phyloP scores from a whole-genome alignment of 78 protist species.

The Dictyostelium capitatum region DNA sequence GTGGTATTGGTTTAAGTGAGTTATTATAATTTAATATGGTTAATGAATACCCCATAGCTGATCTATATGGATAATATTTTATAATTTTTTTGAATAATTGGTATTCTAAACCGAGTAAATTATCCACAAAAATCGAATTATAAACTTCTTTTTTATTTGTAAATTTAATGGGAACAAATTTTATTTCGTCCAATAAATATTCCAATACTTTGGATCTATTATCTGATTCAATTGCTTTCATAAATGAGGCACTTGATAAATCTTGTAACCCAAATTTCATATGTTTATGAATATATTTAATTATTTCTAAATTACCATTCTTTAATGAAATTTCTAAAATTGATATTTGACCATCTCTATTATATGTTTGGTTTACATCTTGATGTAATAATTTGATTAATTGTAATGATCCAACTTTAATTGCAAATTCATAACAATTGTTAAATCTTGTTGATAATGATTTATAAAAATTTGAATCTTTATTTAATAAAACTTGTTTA shows the following conservation, averaged over 20 bases:
- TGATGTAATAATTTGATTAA: background rate
- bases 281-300: background rate
- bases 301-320: background rate
- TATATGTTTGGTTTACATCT: background rate
- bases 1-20: no score
- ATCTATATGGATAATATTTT: no score
- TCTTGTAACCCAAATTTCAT: background rate
- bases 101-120: no score
- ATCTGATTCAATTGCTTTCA: background rate
- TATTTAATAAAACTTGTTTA: background rate
- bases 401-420: background rate
- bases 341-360: background rate
- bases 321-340: background rate
- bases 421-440: background rate
- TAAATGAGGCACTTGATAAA: background rate
- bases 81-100: no score
- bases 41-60: no score
- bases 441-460: background rate
- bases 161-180: background rate
- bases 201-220: background rate
- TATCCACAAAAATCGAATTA: no score
- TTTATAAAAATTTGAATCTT: background rate
- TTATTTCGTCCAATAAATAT: background rate
- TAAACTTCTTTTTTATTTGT: no score
- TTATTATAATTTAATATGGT: no score